These are phyloP conservation scores for Xylariomycetidae sp. DNA, from an alignment of 2,329 filamentous ascomycete species.

Conservation along the genomic window DNA sequence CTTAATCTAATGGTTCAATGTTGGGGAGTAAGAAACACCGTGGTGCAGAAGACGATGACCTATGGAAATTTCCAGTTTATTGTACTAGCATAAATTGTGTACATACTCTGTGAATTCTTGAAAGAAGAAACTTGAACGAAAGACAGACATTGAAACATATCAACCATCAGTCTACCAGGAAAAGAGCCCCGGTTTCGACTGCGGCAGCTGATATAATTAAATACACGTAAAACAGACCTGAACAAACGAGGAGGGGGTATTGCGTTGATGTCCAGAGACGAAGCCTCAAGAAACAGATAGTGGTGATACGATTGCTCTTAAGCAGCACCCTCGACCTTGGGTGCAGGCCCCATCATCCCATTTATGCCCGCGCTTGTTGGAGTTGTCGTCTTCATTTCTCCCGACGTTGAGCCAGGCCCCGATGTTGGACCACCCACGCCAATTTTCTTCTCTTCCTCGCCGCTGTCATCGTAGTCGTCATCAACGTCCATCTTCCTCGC, in stretches of 20 bases:
- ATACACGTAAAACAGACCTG: slow-evolving; percentile 9
- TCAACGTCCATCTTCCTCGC: slow-evolving; percentile 95
- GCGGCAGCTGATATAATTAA: too few species aligned
- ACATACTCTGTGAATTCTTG: slow-evolving; percentile 7
- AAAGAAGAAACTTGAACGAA: slow-evolving; percentile 16
- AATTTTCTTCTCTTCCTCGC: slow-evolving; percentile 73
- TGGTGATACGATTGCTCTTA: slow-evolving; percentile 7
- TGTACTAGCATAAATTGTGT: not conserved
- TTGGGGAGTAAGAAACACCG: too few species aligned
- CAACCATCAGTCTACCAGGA: too few species aligned
- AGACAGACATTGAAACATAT: slow-evolving; percentile 9
- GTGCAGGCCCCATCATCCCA: slow-evolving; percentile 38
- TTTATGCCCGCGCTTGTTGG: slow-evolving; percentile 46
- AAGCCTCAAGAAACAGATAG: too few species aligned
- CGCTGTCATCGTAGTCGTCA: slow-evolving; percentile 94
- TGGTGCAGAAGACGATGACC: too few species aligned
- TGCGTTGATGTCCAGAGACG: too few species aligned
- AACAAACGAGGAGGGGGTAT: slow-evolving; percentile 20
- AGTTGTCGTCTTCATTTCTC: slow-evolving; percentile 49
- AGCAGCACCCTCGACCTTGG: slow-evolving; percentile 42
- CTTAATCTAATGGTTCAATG: too few species aligned
- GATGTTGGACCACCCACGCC: slow-evolving; percentile 37
- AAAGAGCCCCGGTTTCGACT: too few species aligned
- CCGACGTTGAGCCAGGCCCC: slow-evolving; percentile 37
- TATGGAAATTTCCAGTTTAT: not conserved